phyloP scores from a whole-genome alignment of 2,329 filamentous ascomycete species.

The Didymella pomorum region DNA sequence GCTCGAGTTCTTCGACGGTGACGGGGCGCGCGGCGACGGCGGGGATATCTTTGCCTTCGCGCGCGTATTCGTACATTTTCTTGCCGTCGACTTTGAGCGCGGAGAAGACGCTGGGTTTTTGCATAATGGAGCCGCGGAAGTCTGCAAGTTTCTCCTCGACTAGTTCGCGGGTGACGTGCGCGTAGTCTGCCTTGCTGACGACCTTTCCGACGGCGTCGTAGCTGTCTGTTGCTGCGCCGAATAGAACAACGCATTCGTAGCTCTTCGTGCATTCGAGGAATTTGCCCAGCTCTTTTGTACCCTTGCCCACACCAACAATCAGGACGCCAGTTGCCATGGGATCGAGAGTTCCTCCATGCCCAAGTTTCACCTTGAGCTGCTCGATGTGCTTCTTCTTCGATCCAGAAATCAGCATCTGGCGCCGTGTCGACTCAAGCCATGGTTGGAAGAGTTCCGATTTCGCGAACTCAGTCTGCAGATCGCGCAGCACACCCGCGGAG shows the following conservation, averaged over 20 bases:
- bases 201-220: conserved; percentile 90
- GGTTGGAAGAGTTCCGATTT: conserved; percentile 80
- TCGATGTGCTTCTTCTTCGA: conserved; percentile 64
- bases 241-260: conserved; percentile 88
- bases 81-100: conserved; percentile 94
- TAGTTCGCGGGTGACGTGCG: conserved; percentile 78
- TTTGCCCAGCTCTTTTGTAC: conserved; percentile 80
- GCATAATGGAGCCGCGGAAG: conserved; percentile 85
- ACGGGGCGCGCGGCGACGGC: conserved; percentile 85
- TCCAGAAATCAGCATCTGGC: conserved; percentile 62
- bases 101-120: conserved; percentile 91
- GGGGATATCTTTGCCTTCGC: conserved; percentile 86
- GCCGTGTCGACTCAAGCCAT: conserved; percentile 72
- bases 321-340: conserved; percentile 93
- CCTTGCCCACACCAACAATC: conserved; percentile 84
- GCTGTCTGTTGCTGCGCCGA: conserved; percentile 90
- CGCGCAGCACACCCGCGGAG: conserved; percentile 89
- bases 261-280: conserved; percentile 92
- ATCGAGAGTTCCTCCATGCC: conserved; percentile 94
- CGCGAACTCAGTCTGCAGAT: conserved; percentile 85
- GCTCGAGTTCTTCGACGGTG: conserved; percentile 76
- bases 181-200: conserved; percentile 75
- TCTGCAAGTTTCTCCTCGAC: conserved; percentile 78
- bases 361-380: conserved; percentile 79
- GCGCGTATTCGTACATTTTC: conserved; percentile 93